Percentiles rank a stretch among this genome's conserved stretches.
Evolutionary conservation across 2,329 filamentous ascomycete species (phyloP).

Genomic region (Davidsoniella eucalypti): DNA sequence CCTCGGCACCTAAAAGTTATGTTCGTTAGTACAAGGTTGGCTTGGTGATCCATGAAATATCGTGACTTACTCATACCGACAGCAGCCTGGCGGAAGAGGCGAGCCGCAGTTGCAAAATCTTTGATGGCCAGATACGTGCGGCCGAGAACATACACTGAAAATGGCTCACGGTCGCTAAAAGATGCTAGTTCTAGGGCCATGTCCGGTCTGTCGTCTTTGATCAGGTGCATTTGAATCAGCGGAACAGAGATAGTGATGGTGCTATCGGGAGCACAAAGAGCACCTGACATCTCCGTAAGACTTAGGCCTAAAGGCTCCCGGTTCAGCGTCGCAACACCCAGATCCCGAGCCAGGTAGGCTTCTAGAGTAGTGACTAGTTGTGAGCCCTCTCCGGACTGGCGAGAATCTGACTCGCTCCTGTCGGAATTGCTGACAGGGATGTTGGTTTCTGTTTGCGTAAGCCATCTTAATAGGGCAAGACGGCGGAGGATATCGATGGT

Average conservation of each 20-base stretch:
- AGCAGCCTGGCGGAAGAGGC: conserved; percentile 67
- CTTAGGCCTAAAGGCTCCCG: conserved; percentile 37
- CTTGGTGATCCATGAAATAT: too few species aligned
- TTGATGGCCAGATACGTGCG: conserved; percentile 59
- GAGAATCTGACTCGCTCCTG: conserved; percentile 20
- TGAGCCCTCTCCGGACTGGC: conserved; percentile 28
- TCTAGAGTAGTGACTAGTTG: conserved; percentile 29
- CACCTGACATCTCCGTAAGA: conserved; percentile 50
- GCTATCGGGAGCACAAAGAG: conserved; percentile 47
- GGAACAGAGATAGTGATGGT: conserved; percentile 47
- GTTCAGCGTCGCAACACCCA: conserved; percentile 38
- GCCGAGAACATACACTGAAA: conserved; percentile 68
- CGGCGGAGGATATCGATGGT: conserved; percentile 56
- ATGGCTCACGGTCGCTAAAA: conserved; percentile 41
- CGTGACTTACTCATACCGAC: conserved; percentile 59
- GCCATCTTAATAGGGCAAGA: conserved; percentile 57
- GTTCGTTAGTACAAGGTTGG: conserved; percentile 1
- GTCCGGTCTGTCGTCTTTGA: conserved; percentile 43
- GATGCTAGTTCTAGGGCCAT: conserved; percentile 39
- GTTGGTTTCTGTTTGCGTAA: conserved; percentile 41
- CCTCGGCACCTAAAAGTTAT: conserved; percentile 25
- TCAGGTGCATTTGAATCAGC: conserved; percentile 44
- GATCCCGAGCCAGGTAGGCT: conserved; percentile 43
- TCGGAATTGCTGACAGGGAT: conserved; percentile 27
- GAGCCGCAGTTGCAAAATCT: conserved; percentile 56